Conservation (phyloP, 768 basidiomycete genomes). For the Ramaria rubella region DNA sequence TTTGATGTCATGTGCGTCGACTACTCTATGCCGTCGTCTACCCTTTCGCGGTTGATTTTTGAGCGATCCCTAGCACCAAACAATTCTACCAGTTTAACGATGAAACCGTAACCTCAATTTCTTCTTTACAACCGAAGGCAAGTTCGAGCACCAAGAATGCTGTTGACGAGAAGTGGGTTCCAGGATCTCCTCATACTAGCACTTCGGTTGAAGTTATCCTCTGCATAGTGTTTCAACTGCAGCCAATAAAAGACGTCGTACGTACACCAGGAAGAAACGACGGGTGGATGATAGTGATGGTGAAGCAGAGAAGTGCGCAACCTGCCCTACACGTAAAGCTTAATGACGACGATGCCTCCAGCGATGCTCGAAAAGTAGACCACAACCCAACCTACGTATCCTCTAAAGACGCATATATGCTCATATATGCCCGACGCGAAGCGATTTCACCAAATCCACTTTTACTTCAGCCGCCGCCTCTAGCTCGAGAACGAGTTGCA, state of each 20-base stretch:
- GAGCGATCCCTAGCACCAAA: conserved; percentile 36
- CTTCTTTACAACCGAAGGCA: conserved; percentile 33
- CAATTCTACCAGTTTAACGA: conserved; percentile 95
- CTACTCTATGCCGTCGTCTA: conserved; percentile 8
- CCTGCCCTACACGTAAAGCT: background rate
- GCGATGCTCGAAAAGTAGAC: background rate
- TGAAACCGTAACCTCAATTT: conserved; percentile 56
- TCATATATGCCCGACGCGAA: conserved; percentile 67
- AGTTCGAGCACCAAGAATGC: conserved; percentile 22
- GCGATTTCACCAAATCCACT: conserved; percentile 4
- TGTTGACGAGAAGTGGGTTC: conserved; percentile 16
- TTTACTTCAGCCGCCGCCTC: conserved; percentile 43
- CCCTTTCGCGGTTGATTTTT: background rate
- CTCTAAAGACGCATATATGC: conserved; percentile 92
- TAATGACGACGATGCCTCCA: background rate
- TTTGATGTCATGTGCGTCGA: conserved; percentile 57
- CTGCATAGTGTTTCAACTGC: conserved; percentile 18
- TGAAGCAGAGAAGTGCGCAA: conserved; percentile 26
- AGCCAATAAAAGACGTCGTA: conserved; percentile 31
- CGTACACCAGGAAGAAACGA: conserved; percentile 42
- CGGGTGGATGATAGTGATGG: conserved; percentile 57
- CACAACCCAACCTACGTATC: conserved; percentile 39
- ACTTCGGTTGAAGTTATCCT: background rate
- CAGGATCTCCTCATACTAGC: background rate
- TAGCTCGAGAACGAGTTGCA: conserved; percentile 48